phyloP scores from a whole-genome alignment of 176 grass and related monocot genomes.

The Phoenix dactylifera region DNA sequence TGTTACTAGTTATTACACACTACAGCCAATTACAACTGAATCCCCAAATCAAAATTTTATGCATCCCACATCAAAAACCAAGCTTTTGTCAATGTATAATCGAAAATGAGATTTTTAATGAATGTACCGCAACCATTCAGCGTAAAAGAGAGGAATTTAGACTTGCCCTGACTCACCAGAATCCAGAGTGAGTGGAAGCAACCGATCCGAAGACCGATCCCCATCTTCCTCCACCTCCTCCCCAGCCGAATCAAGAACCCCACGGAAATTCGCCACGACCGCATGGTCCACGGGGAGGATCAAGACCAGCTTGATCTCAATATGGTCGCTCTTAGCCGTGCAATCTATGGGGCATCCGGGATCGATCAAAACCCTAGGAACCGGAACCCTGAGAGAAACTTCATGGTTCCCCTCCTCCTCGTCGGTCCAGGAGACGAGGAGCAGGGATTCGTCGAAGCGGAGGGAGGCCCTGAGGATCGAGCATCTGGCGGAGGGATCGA shows the following conservation, averaged over 20 bases:
- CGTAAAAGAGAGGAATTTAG: too few relatives aligned
- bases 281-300: too few relatives aligned
- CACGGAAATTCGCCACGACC: too few relatives aligned
- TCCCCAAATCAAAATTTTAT: background rate
- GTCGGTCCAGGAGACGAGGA: conserved; percentile 46
- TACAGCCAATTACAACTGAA: too few relatives aligned
- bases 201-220: background rate
- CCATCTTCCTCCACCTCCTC: conserved; percentile 4
- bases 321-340: conserved; percentile 30
- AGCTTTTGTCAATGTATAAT: background rate
- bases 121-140: background rate
- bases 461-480: conserved; percentile 30
- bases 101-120: background rate
- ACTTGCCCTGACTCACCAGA: background rate
- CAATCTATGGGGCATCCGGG: conserved; percentile 31
- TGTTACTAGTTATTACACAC: too few relatives aligned
- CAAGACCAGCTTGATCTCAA: conserved; percentile 24
- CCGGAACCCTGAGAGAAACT: conserved; percentile 35
- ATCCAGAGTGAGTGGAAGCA: conserved; percentile 5
- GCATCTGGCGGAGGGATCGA: conserved; percentile 7
- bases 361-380: conserved; percentile 52
- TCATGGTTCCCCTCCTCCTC: conserved; percentile 1
- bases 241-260: conserved; percentile 2
- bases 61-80: too few relatives aligned
- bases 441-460: conserved; percentile 34